These are phyloP conservation scores for Vaccinium myrtillus DNA, from an alignment of 148 eudicot genomes.

Conservation along the genomic window DNA sequence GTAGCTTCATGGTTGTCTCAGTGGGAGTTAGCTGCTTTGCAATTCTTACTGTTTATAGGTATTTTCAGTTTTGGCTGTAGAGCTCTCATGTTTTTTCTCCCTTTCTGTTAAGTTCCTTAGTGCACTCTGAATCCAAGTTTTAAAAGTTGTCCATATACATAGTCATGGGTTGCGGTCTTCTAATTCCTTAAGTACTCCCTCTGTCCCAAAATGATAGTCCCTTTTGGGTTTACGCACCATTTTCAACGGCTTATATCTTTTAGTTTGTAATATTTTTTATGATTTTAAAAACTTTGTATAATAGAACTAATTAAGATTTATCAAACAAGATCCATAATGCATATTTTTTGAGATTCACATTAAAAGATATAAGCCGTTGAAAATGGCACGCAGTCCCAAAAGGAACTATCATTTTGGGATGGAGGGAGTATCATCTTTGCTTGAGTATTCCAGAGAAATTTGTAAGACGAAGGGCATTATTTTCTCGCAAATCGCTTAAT, in stretches of 20 bases:
- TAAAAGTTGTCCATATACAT: not conserved
- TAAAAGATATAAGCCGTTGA: too few species aligned
- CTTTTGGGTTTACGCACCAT: too few species aligned
- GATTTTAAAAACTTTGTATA: too few species aligned
- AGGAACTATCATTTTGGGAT: too few species aligned
- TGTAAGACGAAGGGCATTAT: not conserved
- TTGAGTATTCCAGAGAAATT: slow-evolving; percentile 2
- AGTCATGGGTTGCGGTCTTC: not conserved
- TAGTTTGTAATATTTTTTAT: too few species aligned
- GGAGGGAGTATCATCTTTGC: not conserved
- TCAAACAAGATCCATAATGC: too few species aligned
- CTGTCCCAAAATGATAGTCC: too few species aligned
- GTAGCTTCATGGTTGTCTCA: not conserved
- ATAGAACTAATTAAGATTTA: too few species aligned
- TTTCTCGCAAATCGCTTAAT: not conserved
- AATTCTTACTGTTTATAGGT: not conserved
- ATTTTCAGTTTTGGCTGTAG: not conserved
- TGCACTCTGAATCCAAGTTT: not conserved
- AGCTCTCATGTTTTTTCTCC: not conserved
- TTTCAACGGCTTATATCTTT: too few species aligned
- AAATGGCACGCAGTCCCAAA: too few species aligned
- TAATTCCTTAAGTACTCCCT: not conserved
- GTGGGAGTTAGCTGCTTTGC: not conserved
- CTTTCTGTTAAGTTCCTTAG: not conserved
- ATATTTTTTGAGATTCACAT: too few species aligned